Evolutionary conservation across 495 filamentous ascomycete species (phyloP).

Genomic region (Aspergillus indologenus): DNA sequence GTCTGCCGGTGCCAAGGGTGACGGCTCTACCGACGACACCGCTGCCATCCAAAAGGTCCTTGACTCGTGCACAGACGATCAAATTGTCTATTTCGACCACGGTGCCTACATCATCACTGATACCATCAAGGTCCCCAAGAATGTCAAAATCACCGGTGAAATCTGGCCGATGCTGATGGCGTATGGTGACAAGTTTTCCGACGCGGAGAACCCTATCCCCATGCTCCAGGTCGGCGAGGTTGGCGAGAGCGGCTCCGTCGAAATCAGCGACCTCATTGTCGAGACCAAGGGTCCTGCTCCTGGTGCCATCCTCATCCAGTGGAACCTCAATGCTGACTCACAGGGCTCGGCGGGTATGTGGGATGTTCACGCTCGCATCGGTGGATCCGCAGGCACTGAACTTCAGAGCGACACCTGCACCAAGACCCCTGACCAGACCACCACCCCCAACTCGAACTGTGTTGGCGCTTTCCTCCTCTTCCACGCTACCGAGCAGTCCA

Average conservation of each 20-base stretch:
- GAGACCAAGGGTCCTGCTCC: conserved; percentile 65
- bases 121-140: conserved; percentile 73
- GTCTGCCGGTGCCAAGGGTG: conserved; percentile 73
- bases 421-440: conserved; percentile 57
- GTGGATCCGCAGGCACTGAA: conserved; percentile 76
- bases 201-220: conserved; percentile 62
- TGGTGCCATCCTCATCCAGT: conserved; percentile 86
- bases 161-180: conserved; percentile 89
- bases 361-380: conserved; percentile 86
- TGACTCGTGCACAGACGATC: conserved; percentile 52
- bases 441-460: conserved; percentile 55
- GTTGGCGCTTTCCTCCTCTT: conserved; percentile 77
- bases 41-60: conserved; percentile 67
- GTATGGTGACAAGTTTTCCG: conserved; percentile 65
- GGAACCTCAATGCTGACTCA: conserved; percentile 70
- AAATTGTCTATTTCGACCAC: conserved; percentile 89
- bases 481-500: conserved; percentile 68
- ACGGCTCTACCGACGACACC: conserved; percentile 59
- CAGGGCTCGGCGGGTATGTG: conserved; percentile 78
- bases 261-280: conserved; percentile 74
- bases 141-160: conserved; percentile 75
- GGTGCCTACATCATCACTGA: conserved; percentile 82
- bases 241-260: conserved; percentile 74
- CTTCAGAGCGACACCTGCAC: conserved; percentile 72
- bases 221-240: conserved; percentile 69